These are phyloP conservation scores for Meripilus lineatus DNA, from an alignment of 1,284 basidiomycete genomes.

Conservation along the genomic window DNA sequence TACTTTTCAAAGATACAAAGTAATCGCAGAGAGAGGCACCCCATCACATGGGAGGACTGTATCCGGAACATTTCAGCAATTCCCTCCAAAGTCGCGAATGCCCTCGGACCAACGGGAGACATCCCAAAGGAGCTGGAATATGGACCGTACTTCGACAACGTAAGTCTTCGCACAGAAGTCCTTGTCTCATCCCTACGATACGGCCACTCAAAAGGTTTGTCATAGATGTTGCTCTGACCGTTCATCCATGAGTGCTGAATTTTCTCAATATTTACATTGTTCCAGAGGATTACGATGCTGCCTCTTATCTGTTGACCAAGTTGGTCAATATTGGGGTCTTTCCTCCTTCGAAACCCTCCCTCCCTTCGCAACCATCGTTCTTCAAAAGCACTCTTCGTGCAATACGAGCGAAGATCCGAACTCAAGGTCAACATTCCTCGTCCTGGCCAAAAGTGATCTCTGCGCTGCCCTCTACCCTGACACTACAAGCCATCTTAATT, in stretches of 20 bases:
- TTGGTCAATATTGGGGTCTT: slow-evolving; percentile 64
- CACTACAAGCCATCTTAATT: slow-evolving; percentile 49
- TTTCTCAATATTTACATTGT: too few relatives aligned
- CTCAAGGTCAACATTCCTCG: slow-evolving; percentile 32
- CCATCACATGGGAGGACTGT: slow-evolving; percentile 62
- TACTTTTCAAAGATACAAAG: background rate
- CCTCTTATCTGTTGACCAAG: slow-evolving; percentile 58
- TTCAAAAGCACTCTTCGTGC: slow-evolving; percentile 44
- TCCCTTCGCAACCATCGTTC: slow-evolving; percentile 61
- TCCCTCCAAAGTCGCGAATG: slow-evolving; percentile 68
- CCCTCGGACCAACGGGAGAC: slow-evolving; percentile 32
- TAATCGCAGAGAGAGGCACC: slow-evolving; percentile 15
- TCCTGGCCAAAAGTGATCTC: slow-evolving; percentile 46
- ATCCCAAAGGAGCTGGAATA: slow-evolving; percentile 48
- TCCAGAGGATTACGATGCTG: too few relatives aligned
- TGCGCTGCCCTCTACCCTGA: slow-evolving; percentile 46
- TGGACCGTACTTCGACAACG: slow-evolving; percentile 45
- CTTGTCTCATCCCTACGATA: slow-evolving; percentile 33
- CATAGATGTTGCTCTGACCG: slow-evolving; percentile 1
- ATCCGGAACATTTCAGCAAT: slow-evolving; percentile 56
- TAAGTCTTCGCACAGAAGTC: slow-evolving; percentile 52
- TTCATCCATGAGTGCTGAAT: too few relatives aligned
- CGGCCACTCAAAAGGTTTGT: slow-evolving; percentile 26
- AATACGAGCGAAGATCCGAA: slow-evolving; percentile 42
- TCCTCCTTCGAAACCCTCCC: slow-evolving; percentile 38